Conservation (phyloP, 1,284 basidiomycete genomes). For the Cutaneotrichosporon cavernicola region DNA sequence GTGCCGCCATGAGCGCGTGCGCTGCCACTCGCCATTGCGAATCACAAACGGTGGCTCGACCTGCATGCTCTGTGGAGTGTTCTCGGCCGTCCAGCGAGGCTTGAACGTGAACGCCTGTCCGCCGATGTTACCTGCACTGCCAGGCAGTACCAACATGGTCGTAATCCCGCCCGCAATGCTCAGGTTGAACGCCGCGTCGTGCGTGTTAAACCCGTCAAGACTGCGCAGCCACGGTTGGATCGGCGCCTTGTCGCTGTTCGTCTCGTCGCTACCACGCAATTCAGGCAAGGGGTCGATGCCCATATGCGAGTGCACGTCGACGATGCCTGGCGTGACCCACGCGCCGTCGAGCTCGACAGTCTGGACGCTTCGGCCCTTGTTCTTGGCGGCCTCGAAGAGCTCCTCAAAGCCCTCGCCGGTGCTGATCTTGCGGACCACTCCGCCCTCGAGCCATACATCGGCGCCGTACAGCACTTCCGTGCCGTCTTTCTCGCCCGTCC, state of each 20-base stretch:
- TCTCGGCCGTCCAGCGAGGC: conserved; percentile 52
- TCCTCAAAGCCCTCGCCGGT: conserved; percentile 30
- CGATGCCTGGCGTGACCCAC: conserved; percentile 59
- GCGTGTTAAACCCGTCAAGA: conserved; percentile 59
- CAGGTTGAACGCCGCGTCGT: conserved; percentile 55
- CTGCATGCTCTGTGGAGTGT: conserved; percentile 53
- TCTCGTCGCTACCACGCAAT: conserved; percentile 56
- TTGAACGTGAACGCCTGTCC: conserved; percentile 58
- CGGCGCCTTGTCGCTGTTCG: conserved; percentile 51
- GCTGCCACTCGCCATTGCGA: conserved; percentile 31
- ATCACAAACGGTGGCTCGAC: conserved; percentile 53
- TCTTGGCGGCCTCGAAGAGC: conserved; percentile 14
- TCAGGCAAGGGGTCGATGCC: conserved; percentile 65
- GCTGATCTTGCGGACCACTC: conserved; percentile 55
- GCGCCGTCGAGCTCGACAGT: conserved; percentile 53
- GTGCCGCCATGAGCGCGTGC: conserved; percentile 48
- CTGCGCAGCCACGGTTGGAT: conserved; percentile 56
- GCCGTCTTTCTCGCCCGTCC: conserved; percentile 67
- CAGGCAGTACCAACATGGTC: conserved; percentile 57
- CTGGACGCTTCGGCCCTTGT: conserved; percentile 30
- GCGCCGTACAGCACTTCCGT: conserved; percentile 61
- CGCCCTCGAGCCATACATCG: conserved; percentile 54
- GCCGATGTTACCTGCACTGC: conserved; percentile 48
- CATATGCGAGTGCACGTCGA: conserved; percentile 78
- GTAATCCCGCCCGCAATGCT: conserved; percentile 58